Conservation (phyloP, 2,329 filamentous ascomycete species). For the Colletotrichum ledebouriae region DNA sequence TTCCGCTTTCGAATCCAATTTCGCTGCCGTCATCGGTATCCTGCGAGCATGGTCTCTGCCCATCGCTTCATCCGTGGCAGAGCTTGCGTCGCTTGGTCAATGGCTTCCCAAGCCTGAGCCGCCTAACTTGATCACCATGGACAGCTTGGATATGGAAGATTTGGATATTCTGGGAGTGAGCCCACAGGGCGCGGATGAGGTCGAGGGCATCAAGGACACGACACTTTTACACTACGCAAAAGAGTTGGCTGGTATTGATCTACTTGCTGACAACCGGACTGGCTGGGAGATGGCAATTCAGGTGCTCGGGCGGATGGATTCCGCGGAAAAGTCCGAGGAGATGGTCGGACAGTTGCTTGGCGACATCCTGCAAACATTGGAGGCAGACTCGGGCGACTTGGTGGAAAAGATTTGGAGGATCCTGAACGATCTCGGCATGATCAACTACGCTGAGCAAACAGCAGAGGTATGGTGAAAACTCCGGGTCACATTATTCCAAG, state of each 20-base stretch:
- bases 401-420: conserved; percentile 87
- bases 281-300: conserved; percentile 94
- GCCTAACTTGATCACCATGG: conserved; percentile 67
- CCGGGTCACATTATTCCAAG: background rate
- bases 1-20: conserved; percentile 85
- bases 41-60: conserved; percentile 85
- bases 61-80: conserved; percentile 81
- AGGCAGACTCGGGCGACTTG: conserved; percentile 76
- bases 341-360: conserved; percentile 80
- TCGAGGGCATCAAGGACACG: conserved; percentile 81
- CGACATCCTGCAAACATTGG: conserved; percentile 71
- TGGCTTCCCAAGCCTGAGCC: conserved; percentile 79
- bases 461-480: conserved; percentile 75
- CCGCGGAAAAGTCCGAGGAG: conserved; percentile 76
- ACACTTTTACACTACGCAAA: conserved; percentile 83
- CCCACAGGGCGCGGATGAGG: conserved; percentile 68
- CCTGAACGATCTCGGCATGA: conserved; percentile 82
- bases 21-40: conserved; percentile 80
- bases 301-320: conserved; percentile 84
- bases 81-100: conserved; percentile 84
- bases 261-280: conserved; percentile 66
- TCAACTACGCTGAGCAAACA: conserved; percentile 82
- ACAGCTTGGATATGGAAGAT: conserved; percentile 84
- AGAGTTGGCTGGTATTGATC: conserved; percentile 69
- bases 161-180: conserved; percentile 83